phyloP scores from a whole-genome alignment of 2,329 filamentous ascomycete species.

The Cryphonectria nitschkei region DNA sequence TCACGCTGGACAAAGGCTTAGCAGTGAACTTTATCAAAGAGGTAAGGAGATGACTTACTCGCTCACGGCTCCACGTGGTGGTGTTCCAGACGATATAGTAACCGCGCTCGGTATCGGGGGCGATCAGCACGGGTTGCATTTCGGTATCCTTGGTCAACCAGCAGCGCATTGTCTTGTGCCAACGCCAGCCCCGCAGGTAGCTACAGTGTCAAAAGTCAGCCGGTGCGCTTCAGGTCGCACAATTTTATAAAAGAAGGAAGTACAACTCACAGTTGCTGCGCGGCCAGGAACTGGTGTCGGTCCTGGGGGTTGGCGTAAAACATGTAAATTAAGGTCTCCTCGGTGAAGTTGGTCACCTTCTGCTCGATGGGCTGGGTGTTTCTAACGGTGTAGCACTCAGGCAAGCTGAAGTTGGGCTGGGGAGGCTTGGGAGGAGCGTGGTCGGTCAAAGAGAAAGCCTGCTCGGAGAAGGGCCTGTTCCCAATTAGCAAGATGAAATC shows the following conservation, averaged over 20 bases:
- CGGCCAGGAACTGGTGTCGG: slow-evolving; percentile 65
- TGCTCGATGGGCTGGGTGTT: slow-evolving; percentile 68
- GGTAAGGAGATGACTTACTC: slow-evolving; percentile 49
- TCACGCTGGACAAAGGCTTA: slow-evolving; percentile 52
- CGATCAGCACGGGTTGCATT: slow-evolving; percentile 64
- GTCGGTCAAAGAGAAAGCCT: slow-evolving; percentile 65
- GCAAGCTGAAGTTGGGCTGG: slow-evolving; percentile 60
- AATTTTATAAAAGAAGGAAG: not conserved
- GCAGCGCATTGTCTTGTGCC: slow-evolving; percentile 68
- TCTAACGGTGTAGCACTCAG: slow-evolving; percentile 69
- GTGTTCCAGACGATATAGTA: slow-evolving; percentile 71
- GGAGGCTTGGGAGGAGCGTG: slow-evolving; percentile 61
- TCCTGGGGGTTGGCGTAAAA: slow-evolving; percentile 70
- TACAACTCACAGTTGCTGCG: slow-evolving; percentile 60
- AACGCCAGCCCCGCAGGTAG: slow-evolving; percentile 67
- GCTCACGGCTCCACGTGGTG: slow-evolving; percentile 63
- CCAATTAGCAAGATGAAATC: slow-evolving; percentile 28
- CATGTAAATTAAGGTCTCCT: slow-evolving; percentile 71
- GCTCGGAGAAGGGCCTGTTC: slow-evolving; percentile 57
- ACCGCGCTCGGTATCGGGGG: slow-evolving; percentile 63
- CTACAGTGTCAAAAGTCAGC: slow-evolving; percentile 39
- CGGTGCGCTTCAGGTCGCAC: not conserved
- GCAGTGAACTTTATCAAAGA: not conserved
- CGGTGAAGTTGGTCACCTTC: slow-evolving; percentile 69
- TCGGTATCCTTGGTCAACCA: slow-evolving; percentile 72